A percentile compares a stretch with the other conserved stretches of the same genome.
Evolutionary conservation across 2,329 filamentous ascomycete species (phyloP).

Genomic region (Chrysoporthe deuterocubensis): DNA sequence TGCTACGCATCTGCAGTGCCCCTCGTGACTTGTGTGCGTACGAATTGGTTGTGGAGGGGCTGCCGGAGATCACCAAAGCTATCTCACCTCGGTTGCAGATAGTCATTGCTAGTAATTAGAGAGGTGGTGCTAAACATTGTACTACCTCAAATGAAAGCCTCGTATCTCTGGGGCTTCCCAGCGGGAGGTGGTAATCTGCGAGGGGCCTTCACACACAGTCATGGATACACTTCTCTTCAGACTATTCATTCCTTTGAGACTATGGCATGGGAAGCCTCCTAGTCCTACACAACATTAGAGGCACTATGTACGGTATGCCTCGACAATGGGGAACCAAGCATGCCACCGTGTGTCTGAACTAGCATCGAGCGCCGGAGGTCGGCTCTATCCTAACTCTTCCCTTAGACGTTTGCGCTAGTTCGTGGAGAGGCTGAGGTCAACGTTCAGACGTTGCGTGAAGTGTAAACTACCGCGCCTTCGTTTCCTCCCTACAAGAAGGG

Average conservation of each 20-base stretch:
- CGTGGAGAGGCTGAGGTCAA: no score
- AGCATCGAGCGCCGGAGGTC: no score
- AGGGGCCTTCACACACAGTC: not conserved
- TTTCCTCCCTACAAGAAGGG: not conserved
- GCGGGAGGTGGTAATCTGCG: not conserved
- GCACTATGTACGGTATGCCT: not conserved
- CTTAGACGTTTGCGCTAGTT: no score
- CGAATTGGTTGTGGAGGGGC: not conserved
- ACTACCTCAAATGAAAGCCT: not conserved
- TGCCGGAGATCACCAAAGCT: not conserved
- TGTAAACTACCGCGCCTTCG: not conserved
- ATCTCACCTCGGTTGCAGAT: not conserved
- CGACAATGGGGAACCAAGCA: not conserved
- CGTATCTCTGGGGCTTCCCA: not conserved
- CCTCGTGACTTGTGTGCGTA: not conserved
- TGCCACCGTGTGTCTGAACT: not conserved
- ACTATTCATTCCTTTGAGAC: not conserved
- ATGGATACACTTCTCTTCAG: not conserved
- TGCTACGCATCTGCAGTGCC: not conserved
- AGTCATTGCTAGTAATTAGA: not conserved
- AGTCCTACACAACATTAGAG: not conserved
- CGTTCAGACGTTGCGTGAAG: not conserved
- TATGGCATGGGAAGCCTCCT: not conserved
- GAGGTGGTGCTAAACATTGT: not conserved
- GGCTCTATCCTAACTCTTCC: not conserved